Base-by-base conservation (phyloP, 2,329 filamentous ascomycete genomes). In the Elsinoe arachidis region DNA sequence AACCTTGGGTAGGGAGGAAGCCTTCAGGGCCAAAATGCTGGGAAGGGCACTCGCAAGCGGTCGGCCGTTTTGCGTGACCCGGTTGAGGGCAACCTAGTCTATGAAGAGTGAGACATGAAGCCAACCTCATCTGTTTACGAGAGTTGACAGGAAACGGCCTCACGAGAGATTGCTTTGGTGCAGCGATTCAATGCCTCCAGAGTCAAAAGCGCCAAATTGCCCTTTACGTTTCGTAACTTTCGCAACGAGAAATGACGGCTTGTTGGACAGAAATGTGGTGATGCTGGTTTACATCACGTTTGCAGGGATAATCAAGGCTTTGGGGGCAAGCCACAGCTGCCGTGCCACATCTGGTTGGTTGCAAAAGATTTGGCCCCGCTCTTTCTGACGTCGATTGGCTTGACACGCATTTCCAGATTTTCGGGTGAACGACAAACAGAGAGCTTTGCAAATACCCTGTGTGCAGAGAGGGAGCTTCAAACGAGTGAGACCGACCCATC, bases 271-370 rank as follows among this genome's bases (percentile, higher is more conserved):
- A 34, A 21, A 34, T 34, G 46, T 35, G 26, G 33, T 51, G 46
- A 51, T 51, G 46, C 46, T 35, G 33, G 26, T 51, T 35, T 35
- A 35, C 46, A 51, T 51, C 46, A 51, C 46, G 17, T 34, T 35
- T 51, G 46, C 46, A 51, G 19, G 46, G 46, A 51, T 46, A 46
- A 30, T 30, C 46, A 51, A 51, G 26, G 46, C 26, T 15, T 15
- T 9, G 15, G 10, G n/a, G 9, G 46, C 46, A 51, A 51, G 33
- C 46, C 46, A 46, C 30, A 51, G 33, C 10, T 51, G 46, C 30
- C 26, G 46, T 35, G 26, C 26, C 26, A 35, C 26, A 51, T 15
- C 46, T 35, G 46, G 46, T 51, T 51, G 26, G 46, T 35, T 19
- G 46, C 37, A 17, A 19, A 14, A 30, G 26, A 51, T 34, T 11